Evolutionary conservation across 2,329 filamentous ascomycete species (phyloP).

Genomic region (Colletotrichum theobromicola): DNA sequence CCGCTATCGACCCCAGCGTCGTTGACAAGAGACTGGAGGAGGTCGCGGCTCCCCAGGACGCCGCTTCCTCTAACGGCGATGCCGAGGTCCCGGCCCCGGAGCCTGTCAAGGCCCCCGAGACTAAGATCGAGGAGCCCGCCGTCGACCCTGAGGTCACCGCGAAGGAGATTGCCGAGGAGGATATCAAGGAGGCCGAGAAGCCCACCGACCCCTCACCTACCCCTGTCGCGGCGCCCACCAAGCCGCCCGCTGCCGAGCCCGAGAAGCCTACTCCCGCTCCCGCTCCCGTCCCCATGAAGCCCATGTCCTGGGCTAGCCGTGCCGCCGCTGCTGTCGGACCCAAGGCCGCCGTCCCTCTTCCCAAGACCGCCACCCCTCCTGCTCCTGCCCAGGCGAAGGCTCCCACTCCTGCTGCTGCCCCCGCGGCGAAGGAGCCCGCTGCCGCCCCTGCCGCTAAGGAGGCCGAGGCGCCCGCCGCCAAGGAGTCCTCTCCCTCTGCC

Average conservation of each 20-base stretch:
- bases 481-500: slow-evolving; percentile 55
- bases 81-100: slow-evolving; percentile 37
- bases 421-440: slow-evolving; percentile 39
- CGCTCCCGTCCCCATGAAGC: slow-evolving; percentile 58
- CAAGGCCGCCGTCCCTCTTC: slow-evolving; percentile 55
- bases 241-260: slow-evolving; percentile 48
- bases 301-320: slow-evolving; percentile 78
- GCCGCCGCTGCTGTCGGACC: slow-evolving; percentile 62
- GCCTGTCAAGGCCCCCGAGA: slow-evolving; percentile 35
- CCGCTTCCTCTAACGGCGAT: slow-evolving; percentile 36
- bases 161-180: slow-evolving; percentile 60
- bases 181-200: slow-evolving; percentile 64
- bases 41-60: slow-evolving; percentile 43
- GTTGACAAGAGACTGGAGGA: slow-evolving; percentile 82
- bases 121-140: slow-evolving; percentile 30
- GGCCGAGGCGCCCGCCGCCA: slow-evolving; percentile 44
- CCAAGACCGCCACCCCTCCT: slow-evolving; percentile 62
- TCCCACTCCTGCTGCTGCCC: slow-evolving; percentile 52
- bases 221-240: slow-evolving; percentile 47
- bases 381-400: slow-evolving; percentile 57
- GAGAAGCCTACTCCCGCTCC: slow-evolving; percentile 52
- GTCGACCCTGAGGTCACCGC: slow-evolving; percentile 55
- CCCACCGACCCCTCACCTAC: slow-evolving; percentile 68
- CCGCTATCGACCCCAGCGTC: slow-evolving; percentile 50
- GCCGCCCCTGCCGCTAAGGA: slow-evolving; percentile 40